Evolutionary conservation across 306 rosid species (phyloP).

Genomic region (Rosa rugosa): DNA sequence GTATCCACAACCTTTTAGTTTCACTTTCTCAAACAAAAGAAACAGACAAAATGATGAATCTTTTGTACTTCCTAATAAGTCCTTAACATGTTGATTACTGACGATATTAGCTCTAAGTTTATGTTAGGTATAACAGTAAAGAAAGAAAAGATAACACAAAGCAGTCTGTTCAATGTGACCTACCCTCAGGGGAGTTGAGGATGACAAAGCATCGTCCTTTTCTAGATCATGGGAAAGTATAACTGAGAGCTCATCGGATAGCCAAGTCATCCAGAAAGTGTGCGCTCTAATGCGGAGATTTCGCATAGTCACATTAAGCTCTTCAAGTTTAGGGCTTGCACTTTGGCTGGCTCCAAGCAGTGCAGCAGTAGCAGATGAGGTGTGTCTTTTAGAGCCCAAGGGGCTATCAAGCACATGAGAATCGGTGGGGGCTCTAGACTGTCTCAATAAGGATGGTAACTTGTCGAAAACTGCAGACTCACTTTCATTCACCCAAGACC

Average conservation of each 20-base stretch:
- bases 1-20: background rate
- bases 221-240: constrained; percentile 63
- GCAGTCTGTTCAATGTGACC: constrained; percentile 24
- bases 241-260: constrained; percentile 72
- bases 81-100: background rate
- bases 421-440: constrained; percentile 56
- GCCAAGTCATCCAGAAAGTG: constrained; percentile 86
- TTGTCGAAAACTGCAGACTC: constrained; percentile 54
- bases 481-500: constrained; percentile 70
- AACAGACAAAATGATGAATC: background rate
- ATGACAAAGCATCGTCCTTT: constrained; percentile 73
- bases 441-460: constrained; percentile 61
- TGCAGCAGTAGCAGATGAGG: constrained; percentile 65
- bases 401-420: constrained; percentile 51
- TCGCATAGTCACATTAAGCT: constrained; percentile 56
- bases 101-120: background rate
- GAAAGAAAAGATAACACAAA: constrained; percentile 22
- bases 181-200: constrained; percentile 83
- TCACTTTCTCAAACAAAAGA: background rate
- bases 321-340: constrained; percentile 76
- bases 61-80: background rate
- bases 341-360: constrained; percentile 79
- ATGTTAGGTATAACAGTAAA: background rate
- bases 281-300: constrained; percentile 88
- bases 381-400: constrained; percentile 49